phyloP scores from a whole-genome alignment of 2,329 filamentous ascomycete genomes.

The Rutstroemia sp. region DNA sequence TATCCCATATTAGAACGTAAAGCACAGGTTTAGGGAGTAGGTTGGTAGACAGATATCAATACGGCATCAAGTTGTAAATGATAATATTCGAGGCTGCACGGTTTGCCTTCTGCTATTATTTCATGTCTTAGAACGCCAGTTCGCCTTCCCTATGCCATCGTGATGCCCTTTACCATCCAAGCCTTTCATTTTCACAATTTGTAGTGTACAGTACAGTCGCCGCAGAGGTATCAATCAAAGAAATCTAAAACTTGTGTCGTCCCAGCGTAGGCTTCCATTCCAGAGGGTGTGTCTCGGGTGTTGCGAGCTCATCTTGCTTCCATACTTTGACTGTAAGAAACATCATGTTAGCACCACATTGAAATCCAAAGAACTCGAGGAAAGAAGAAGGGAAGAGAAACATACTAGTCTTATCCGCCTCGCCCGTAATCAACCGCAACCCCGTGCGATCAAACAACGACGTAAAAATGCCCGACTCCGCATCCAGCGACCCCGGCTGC shows the following conservation, averaged over 20 bases:
- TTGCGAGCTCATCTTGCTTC: conserved; percentile 88
- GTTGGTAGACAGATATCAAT: background rate
- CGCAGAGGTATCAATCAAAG: background rate
- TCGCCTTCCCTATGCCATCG: conserved; percentile 11
- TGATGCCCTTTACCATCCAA: conserved; percentile 17
- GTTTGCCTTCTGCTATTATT: background rate
- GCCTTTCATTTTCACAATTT: conserved; percentile 2
- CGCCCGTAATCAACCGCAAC: conserved; percentile 81
- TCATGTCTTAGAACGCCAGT: background rate
- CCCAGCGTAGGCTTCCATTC: conserved; percentile 83
- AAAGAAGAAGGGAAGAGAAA: conserved; percentile 9
- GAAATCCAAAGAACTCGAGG: background rate
- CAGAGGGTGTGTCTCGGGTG: conserved; percentile 82
- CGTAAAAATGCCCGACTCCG: conserved; percentile 91
- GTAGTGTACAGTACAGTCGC: background rate
- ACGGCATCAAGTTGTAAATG: background rate
- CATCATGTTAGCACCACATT: conserved; percentile 22
- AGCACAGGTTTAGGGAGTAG: too few species aligned
- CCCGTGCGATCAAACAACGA: conserved; percentile 89
- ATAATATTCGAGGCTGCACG: background rate
- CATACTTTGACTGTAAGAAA: conserved; percentile 70
- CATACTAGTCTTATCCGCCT: conserved; percentile 88
- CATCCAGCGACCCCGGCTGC: conserved; percentile 88
- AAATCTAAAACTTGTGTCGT: conserved; percentile 62
- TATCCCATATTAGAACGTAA: too few species aligned